Evolutionary conservation across 768 basidiomycete genomes (phyloP).

Genomic region (Sporobolomyces roseus): DNA sequence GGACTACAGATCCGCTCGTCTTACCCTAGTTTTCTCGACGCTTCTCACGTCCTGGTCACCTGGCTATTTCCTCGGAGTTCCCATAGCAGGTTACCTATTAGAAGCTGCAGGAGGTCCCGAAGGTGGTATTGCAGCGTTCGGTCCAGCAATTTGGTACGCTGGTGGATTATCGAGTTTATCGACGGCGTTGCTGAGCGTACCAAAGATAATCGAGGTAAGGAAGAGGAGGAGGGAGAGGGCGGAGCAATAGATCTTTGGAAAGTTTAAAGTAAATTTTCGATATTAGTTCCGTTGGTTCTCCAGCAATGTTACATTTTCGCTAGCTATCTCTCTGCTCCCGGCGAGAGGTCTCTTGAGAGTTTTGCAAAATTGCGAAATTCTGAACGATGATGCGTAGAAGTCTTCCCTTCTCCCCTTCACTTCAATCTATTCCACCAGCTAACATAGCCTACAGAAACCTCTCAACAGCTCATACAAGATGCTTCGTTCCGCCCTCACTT

Average conservation of each 20-base stretch:
- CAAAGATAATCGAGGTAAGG: neutral
- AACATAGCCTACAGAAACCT: no score
- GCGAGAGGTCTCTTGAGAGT: no score
- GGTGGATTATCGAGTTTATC: neutral
- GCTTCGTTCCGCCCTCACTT: constrained; percentile 12
- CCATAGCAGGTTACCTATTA: constrained; percentile 44
- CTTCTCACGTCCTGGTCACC: constrained; percentile 8
- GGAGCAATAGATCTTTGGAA: neutral
- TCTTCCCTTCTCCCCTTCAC: neutral
- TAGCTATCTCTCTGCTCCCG: no score
- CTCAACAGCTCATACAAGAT: neutral
- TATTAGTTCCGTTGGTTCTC: no score
- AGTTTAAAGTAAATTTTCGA: no score
- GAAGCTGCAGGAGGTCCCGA: constrained; percentile 42
- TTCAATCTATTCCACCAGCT: no score
- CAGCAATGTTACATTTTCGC: no score
- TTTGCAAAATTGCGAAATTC: no score
- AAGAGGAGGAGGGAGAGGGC: neutral
- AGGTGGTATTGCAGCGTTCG: constrained; percentile 38
- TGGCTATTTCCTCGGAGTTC: constrained; percentile 35
- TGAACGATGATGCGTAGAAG: constrained; percentile 5
- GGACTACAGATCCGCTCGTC: neutral
- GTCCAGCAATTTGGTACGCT: constrained; percentile 44
- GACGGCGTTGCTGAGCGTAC: neutral
- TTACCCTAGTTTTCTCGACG: constrained; percentile 39